Percentiles rank a stretch among this genome's conserved stretches.
These are phyloP conservation scores for Kurtzmaniella fragi DNA, from an alignment of 805 yeast genomes.

Conservation along the genomic window DNA sequence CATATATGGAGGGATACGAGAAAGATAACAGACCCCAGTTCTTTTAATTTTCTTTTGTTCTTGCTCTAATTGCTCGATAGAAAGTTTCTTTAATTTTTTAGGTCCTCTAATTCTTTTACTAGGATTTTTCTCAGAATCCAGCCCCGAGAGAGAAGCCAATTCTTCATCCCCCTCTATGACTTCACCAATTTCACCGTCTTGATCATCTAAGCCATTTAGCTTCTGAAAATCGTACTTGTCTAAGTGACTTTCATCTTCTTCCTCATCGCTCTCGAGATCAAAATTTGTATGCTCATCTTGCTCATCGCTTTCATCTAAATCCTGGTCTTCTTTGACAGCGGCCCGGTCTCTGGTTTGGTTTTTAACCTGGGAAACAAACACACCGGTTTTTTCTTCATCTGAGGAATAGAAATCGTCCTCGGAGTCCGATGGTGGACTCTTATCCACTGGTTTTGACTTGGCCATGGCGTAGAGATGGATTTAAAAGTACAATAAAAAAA, in stretches of 20 bases:
- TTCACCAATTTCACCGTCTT: neutral
- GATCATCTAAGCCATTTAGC: conserved; percentile 1
- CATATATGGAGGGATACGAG: conserved; percentile 95
- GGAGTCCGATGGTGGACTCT: conserved; percentile 1
- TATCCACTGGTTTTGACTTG: neutral
- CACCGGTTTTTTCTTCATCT: neutral
- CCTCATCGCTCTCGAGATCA: conserved; percentile 4
- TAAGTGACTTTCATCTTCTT: conserved; percentile 5
- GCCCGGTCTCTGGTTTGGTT: neutral
- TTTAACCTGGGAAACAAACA: neutral
- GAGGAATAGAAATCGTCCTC: conserved; percentile 8
- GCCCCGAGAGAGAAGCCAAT: neutral
- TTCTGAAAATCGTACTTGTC: conserved; percentile 3
- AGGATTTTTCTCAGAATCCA: conserved; percentile 1
- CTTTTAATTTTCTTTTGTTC: conserved; percentile 53
- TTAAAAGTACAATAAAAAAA: neutral
- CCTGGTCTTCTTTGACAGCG: conserved; percentile 7
- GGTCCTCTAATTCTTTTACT: conserved; percentile 10
- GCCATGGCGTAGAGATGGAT: neutral
- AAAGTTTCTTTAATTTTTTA: conserved; percentile 49
- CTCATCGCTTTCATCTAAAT: conserved; percentile 7
- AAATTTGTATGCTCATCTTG: conserved; percentile 10
- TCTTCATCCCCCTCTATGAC: neutral
- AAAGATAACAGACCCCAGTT: conserved; percentile 91
- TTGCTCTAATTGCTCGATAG: conserved; percentile 51